Evolutionary conservation across 805 yeast species (phyloP).

Genomic region (Yamadazyma phyllophila): DNA sequence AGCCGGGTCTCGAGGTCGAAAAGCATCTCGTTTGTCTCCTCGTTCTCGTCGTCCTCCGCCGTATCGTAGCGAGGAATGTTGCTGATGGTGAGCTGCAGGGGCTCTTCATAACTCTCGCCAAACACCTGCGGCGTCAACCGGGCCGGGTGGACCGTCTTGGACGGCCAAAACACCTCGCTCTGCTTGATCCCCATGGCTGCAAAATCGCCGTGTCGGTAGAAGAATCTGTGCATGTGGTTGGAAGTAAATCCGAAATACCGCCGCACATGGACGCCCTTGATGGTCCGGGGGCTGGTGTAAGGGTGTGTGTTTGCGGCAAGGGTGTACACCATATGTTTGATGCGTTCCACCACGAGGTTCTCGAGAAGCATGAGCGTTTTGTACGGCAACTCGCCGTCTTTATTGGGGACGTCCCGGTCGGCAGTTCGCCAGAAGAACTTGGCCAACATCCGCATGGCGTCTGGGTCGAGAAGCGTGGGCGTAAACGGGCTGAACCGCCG

Average conservation of each 20-base stretch:
- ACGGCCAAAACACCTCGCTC: background rate
- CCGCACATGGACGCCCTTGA: background rate
- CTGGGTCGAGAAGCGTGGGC: background rate
- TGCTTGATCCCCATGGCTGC: conserved; percentile 1
- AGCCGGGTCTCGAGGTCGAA: conserved; percentile 10
- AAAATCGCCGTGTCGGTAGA: conserved; percentile 3
- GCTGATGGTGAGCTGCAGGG: conserved; percentile 2
- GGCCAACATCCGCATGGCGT: background rate
- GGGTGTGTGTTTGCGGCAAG: background rate
- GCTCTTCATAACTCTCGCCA: background rate
- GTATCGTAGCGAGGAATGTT: conserved; percentile 7
- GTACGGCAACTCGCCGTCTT: background rate
- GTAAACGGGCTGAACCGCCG: conserved; percentile 8
- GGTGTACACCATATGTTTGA: background rate
- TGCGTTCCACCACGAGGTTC: background rate
- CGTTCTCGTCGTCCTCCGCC: conserved; percentile 12
- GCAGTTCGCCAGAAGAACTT: background rate
- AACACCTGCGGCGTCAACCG: background rate
- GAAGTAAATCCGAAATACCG: background rate
- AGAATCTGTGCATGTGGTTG: conserved; percentile 1
- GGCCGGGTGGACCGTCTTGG: background rate
- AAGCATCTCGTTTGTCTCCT: conserved; percentile 6
- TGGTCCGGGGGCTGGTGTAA: background rate
- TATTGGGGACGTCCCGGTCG: background rate
- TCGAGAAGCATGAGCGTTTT: conserved; percentile 1